Conservation (phyloP, 148 eudicot species). For the Chenopodium suecicum region DNA sequence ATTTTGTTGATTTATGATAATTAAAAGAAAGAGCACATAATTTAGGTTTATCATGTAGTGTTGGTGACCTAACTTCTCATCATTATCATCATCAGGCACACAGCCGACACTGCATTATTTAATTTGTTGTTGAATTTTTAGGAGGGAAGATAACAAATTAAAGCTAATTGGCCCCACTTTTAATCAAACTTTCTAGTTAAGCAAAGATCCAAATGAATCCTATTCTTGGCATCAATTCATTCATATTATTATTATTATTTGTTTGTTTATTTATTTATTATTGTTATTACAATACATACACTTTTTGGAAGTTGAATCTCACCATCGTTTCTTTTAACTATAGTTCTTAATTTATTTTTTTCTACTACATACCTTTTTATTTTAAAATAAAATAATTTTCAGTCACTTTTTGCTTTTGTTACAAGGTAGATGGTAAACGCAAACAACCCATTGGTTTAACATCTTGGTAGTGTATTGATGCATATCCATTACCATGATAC, state of each 20-base stretch:
- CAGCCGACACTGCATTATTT: constrained; percentile 32
- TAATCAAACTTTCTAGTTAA: constrained; percentile 32
- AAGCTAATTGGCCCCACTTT: background rate
- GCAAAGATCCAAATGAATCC: constrained; percentile 23
- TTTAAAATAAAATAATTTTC: background rate
- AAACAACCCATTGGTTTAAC: background rate
- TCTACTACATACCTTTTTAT: too few species aligned
- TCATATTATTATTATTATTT: background rate
- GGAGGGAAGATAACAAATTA: constrained; percentile 7
- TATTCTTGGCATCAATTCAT: background rate
- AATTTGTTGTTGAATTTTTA: constrained; percentile 23
- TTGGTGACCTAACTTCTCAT: constrained; percentile 36
- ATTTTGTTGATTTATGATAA: constrained; percentile 20
- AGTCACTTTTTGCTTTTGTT: constrained; percentile 7
- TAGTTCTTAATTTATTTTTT: background rate
- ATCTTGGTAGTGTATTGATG: background rate
- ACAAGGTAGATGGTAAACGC: too few species aligned
- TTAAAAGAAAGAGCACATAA: constrained; percentile 21
- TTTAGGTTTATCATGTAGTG: constrained; percentile 35
- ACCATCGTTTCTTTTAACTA: constrained; percentile 5
- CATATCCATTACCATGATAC: background rate
- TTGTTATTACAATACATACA: background rate
- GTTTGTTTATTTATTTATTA: background rate
- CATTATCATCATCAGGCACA: constrained; percentile 24
- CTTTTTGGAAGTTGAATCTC: constrained; percentile 23